Conservation (phyloP, 75 land plant genomes). For the Selaginella moellendorffii region DNA sequence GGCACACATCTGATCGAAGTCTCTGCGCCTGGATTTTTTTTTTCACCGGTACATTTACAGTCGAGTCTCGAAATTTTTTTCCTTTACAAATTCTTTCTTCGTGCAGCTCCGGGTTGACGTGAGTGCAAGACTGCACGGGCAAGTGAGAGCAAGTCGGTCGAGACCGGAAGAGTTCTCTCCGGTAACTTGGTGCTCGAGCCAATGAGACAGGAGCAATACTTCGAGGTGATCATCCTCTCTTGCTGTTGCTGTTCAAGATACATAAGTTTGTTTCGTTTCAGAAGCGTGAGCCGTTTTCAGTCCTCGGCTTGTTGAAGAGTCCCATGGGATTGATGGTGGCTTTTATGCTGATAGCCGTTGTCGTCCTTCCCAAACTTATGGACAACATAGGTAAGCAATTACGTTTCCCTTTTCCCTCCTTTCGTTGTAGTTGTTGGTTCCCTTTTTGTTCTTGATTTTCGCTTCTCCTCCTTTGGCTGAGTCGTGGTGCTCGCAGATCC, state of each 20-base stretch:
- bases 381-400: slow-evolving; percentile 66
- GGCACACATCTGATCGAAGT: slow-evolving; percentile 98
- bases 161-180: slow-evolving; percentile 47
- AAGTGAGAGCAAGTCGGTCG: slow-evolving; percentile 79
- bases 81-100: neutral
- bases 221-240: too few species aligned
- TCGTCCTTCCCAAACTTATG: slow-evolving; percentile 79
- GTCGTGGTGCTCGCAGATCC: slow-evolving; percentile 45
- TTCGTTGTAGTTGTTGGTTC: too few species aligned
- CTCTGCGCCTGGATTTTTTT: slow-evolving; percentile 70
- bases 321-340: slow-evolving; percentile 99
- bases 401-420: too few species aligned
- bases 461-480: too few species aligned
- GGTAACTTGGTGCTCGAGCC: slow-evolving; percentile 82
- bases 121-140: slow-evolving; percentile 85
- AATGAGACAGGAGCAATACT: slow-evolving; percentile 73
- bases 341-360: slow-evolving; percentile 71
- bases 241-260: too few species aligned
- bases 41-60: slow-evolving; percentile 57
- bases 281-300: slow-evolving; percentile 73
- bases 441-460: too few species aligned
- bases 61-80: neutral
- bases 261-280: too few species aligned
- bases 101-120: slow-evolving; percentile 97
- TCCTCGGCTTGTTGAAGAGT: slow-evolving; percentile 66